Percentiles rank a stretch among this genome's conserved stretches.
Evolutionary conservation across 2,329 filamentous ascomycete genomes (phyloP).

Genomic region (Penicillium sp.): DNA sequence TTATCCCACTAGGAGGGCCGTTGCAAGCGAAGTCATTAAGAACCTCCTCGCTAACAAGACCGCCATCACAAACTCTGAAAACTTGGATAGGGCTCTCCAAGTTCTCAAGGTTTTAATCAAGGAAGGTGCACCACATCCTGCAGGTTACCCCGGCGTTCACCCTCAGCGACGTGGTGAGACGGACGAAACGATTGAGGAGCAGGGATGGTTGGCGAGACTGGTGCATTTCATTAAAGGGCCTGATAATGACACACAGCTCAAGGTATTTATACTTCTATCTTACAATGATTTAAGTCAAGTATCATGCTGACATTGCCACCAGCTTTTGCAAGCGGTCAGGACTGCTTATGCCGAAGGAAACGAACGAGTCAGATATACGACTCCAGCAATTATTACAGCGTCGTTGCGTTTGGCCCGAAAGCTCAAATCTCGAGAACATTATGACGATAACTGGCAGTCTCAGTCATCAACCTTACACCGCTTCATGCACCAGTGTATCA

Average conservation of each 20-base stretch:
- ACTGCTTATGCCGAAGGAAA: slow-evolving; percentile 89
- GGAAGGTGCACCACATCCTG: slow-evolving; percentile 80
- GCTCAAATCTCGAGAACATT: slow-evolving; percentile 88
- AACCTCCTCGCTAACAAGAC: slow-evolving; percentile 80
- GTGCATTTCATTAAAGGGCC: slow-evolving; percentile 80
- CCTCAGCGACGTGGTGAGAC: slow-evolving; percentile 78
- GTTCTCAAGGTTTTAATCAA: slow-evolving; percentile 88
- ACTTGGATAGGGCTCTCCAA: slow-evolving; percentile 84
- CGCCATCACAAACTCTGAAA: slow-evolving; percentile 68
- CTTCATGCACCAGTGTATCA: slow-evolving; percentile 86
- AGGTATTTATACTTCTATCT: slow-evolving; percentile 40
- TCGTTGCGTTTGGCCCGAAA: slow-evolving; percentile 84
- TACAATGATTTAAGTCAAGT: not conserved
- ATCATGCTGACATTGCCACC: slow-evolving; percentile 9
- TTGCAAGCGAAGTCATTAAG: slow-evolving; percentile 82
- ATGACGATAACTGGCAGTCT: slow-evolving; percentile 68
- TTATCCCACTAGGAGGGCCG: slow-evolving; percentile 83
- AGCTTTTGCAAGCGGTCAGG: slow-evolving; percentile 78
- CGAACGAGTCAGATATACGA: slow-evolving; percentile 93
- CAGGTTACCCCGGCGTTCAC: slow-evolving; percentile 76
- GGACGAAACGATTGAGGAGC: slow-evolving; percentile 95
- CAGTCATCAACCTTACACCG: slow-evolving; percentile 84
- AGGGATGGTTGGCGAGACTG: slow-evolving; percentile 91
- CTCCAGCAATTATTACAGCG: slow-evolving; percentile 83
- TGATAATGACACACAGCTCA: slow-evolving; percentile 91